Conservation (phyloP, 2,329 filamentous ascomycete genomes). For the Fusarium concolor region DNA sequence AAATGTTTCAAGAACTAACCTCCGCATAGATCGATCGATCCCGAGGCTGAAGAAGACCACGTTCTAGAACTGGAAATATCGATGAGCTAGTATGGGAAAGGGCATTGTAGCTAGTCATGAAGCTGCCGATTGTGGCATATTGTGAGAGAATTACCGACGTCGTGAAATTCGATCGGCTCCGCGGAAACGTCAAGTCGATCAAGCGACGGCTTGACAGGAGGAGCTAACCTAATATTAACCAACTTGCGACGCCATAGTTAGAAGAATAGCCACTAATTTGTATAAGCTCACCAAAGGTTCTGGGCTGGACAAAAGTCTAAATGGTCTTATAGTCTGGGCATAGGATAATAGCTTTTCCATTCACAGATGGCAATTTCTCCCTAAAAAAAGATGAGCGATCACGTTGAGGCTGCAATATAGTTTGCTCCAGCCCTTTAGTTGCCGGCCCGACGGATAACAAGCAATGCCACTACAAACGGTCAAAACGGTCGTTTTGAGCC, state of each 20-base stretch:
- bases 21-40: not conserved
- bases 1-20: not conserved
- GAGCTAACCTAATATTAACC: not conserved
- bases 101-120: not conserved
- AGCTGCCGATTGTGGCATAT: not conserved
- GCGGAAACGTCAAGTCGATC: not conserved
- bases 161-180: not conserved
- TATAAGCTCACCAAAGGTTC: not conserved
- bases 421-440: not conserved
- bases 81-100: not conserved
- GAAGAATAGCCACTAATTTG: not conserved
- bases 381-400: not conserved
- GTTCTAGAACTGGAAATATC: too few species aligned
- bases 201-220: not conserved
- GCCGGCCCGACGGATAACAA: slow-evolving; percentile 8
- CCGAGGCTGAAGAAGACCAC: too few species aligned
- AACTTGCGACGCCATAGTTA: not conserved
- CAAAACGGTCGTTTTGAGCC: slow-evolving; percentile 6
- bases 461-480: slow-evolving; percentile 27
- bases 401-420: not conserved
- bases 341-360: not conserved
- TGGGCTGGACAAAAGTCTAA: not conserved
- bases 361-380: not conserved
- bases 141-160: not conserved
- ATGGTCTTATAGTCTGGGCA: not conserved